Evolutionary conservation across 305 asterid species (phyloP).

Genomic region (Fraxinus greggii): DNA sequence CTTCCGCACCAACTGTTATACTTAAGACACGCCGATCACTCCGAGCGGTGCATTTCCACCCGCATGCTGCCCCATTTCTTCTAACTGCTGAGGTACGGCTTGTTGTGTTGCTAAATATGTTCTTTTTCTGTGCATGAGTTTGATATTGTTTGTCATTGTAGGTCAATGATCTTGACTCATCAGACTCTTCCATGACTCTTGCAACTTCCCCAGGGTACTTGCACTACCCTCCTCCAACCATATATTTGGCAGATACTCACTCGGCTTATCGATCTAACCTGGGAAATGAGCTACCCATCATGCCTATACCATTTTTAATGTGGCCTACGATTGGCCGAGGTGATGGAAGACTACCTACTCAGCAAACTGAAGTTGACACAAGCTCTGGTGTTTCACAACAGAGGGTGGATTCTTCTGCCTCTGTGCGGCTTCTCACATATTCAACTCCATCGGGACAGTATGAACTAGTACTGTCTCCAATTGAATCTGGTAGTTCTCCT

Average conservation of each 20-base stretch:
- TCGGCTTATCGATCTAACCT: constrained; percentile 54
- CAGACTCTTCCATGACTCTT: constrained; percentile 81
- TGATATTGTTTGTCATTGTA: constrained; percentile 36
- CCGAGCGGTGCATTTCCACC: constrained; percentile 96
- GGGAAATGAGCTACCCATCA: constrained; percentile 62
- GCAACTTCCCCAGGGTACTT: constrained; percentile 84
- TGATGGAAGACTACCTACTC: constrained; percentile 47
- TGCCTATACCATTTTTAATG: constrained; percentile 66
- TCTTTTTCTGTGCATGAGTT: constrained; percentile 20
- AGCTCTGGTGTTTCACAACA: constrained; percentile 47
- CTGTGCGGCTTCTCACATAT: constrained; percentile 80
- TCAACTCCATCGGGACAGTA: constrained; percentile 89
- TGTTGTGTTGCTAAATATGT: constrained; percentile 26
- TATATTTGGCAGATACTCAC: constrained; percentile 73
- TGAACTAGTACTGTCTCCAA: constrained; percentile 75
- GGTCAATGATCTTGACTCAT: constrained; percentile 91
- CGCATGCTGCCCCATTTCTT: constrained; percentile 89
- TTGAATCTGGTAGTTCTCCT: constrained; percentile 53
- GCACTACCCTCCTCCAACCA: constrained; percentile 88
- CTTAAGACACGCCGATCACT: constrained; percentile 91
- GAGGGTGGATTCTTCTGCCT: constrained; percentile 62
- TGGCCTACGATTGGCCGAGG: constrained; percentile 70
- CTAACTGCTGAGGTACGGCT: constrained; percentile 87
- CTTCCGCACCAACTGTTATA: constrained; percentile 73
- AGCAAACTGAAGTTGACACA: constrained; percentile 42